Evolutionary conservation across 1,284 basidiomycete genomes (phyloP).

Genomic region (Moniliophthora roreri): DNA sequence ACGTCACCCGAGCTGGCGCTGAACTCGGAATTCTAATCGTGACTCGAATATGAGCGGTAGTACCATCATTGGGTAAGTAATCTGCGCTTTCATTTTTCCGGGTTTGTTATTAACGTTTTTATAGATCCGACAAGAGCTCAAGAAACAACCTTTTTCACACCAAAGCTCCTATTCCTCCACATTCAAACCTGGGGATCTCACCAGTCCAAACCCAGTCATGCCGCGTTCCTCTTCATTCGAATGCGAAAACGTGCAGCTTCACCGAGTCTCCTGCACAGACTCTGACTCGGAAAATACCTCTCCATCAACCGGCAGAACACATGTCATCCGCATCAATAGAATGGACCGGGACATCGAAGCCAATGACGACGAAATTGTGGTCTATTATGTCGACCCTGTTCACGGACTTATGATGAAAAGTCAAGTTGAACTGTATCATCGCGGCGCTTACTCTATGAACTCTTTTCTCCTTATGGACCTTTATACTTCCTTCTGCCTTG

Average conservation of each 20-base stretch:
- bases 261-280: not conserved
- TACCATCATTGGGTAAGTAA: too few species aligned
- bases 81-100: too few species aligned
- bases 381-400: not conserved
- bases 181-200: too few species aligned
- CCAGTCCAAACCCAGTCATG: not conserved
- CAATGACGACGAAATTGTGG: not conserved
- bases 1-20: not conserved
- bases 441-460: too few species aligned
- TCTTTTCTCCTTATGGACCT: too few species aligned
- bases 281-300: too few species aligned
- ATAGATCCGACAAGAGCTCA: not conserved
- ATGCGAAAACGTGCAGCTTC: not conserved
- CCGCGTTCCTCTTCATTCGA: too few species aligned
- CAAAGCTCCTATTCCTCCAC: not conserved
- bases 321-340: not conserved
- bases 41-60: not conserved
- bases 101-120: not conserved
- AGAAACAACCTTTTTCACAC: not conserved
- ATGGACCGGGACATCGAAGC: not conserved
- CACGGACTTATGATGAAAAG: conserved; percentile 1
- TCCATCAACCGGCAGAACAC: not conserved
- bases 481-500: too few species aligned
- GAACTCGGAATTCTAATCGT: not conserved
- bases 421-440: not conserved